Conservation (phyloP, 345 rosid species). For the Eucalyptus grandis region DNA sequence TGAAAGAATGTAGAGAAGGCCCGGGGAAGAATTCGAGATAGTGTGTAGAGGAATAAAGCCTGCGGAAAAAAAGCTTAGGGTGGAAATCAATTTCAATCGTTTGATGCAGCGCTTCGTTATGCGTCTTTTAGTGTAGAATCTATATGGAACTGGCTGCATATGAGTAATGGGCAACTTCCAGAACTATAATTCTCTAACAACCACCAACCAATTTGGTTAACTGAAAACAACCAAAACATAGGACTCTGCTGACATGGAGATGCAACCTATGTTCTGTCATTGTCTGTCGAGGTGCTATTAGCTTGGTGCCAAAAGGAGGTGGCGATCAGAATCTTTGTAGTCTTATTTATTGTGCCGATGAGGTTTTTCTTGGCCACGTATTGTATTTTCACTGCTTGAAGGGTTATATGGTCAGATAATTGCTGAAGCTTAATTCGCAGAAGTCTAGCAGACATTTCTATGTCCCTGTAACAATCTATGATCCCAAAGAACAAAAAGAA, state of each 20-base stretch:
- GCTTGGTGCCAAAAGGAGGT: background rate
- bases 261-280: background rate
- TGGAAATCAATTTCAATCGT: background rate
- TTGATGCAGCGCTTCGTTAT: background rate
- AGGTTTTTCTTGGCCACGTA: background rate
- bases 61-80: background rate
- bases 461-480: background rate
- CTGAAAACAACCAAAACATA: background rate
- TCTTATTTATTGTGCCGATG: background rate
- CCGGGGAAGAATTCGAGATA: background rate
- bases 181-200: background rate
- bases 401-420: background rate
- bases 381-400: background rate
- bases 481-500: background rate
- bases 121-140: background rate
- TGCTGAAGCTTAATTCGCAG: background rate
- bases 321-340: background rate
- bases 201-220: background rate
- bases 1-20: background rate
- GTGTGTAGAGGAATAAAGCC: background rate
- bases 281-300: background rate
- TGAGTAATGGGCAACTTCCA: background rate
- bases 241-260: background rate
- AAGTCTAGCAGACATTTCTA: background rate
- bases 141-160: background rate